A percentile compares a stretch with the other conserved stretches of the same genome.
These are phyloP conservation scores for Podospora comata DNA, from an alignment of 495 filamentous ascomycete genomes.

Conservation along the genomic window DNA sequence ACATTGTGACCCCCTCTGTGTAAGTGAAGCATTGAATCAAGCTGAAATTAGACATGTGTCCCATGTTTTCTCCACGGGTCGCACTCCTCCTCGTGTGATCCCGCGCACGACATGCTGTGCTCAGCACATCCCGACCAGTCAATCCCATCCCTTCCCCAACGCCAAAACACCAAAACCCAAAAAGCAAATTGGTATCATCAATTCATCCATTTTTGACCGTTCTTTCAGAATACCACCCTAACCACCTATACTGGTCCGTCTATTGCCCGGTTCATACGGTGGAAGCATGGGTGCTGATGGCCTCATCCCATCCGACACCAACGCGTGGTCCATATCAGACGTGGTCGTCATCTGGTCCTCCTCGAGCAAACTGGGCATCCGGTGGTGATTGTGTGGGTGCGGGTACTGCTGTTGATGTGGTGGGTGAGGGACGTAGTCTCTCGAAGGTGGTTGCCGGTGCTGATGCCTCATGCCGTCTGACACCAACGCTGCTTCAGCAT, in stretches of 20 bases:
- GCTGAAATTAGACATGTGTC: background rate
- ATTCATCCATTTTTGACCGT: background rate
- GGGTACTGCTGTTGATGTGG: background rate
- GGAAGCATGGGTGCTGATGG: slow-evolving; percentile 22
- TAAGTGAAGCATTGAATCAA: background rate
- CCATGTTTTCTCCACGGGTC: background rate
- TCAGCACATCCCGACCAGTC: slow-evolving; percentile 25
- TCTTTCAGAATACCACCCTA: slow-evolving; percentile 13
- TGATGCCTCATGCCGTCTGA: slow-evolving; percentile 29
- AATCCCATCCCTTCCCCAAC: slow-evolving; percentile 36
- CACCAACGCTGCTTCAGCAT: slow-evolving; percentile 26
- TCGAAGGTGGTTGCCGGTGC: background rate
- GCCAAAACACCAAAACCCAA: background rate
- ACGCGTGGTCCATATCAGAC: slow-evolving; percentile 27
- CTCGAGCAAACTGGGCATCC: slow-evolving; percentile 29
- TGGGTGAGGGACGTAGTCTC: background rate
- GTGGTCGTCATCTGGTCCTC: slow-evolving; percentile 21
- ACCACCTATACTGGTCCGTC: slow-evolving; percentile 34
- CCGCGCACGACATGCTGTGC: background rate
- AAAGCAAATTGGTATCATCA: background rate
- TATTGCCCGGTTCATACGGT: slow-evolving; percentile 22
- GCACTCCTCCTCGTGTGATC: background rate
- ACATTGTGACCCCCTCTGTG: background rate
- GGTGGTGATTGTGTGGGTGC: background rate
- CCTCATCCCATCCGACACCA: slow-evolving; percentile 39